phyloP scores from a whole-genome alignment of 345 rosid species.

The Bruguiera sexangula region DNA sequence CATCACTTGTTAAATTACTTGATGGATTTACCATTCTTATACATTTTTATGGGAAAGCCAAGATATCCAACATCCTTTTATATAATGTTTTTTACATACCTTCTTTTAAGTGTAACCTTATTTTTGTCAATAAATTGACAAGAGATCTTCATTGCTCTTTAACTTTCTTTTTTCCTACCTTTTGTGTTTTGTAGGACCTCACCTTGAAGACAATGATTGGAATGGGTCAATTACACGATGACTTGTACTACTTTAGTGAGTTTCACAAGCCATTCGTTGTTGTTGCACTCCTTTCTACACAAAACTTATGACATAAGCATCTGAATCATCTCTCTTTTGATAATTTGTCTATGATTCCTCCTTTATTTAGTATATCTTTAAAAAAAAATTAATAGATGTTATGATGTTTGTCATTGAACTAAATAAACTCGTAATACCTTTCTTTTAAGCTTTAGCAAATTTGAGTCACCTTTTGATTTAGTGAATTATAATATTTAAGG shows the following conservation, averaged over 20 bases:
- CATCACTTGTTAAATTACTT: not conserved
- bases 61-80: not conserved
- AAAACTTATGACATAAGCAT: not conserved
- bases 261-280: no score
- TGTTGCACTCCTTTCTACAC: no score
- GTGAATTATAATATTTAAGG: not conserved
- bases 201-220: not conserved
- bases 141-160: not conserved
- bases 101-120: not conserved
- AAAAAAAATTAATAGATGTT: not conserved
- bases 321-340: not conserved
- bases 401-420: not conserved
- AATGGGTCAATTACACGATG: constrained; percentile 5
- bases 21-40: not conserved
- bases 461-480: not conserved
- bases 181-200: not conserved
- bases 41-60: not conserved
- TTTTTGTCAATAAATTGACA: not conserved
- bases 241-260: not conserved
- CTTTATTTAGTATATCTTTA: not conserved
- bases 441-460: not conserved
- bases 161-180: not conserved
- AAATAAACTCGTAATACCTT: not conserved
- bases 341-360: not conserved
- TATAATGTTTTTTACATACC: not conserved